Percentiles rank a stretch among this genome's conserved stretches.
These are phyloP conservation scores for Umbilicus rupestris DNA, from an alignment of 164 flowering plant species.

Conservation along the genomic window DNA sequence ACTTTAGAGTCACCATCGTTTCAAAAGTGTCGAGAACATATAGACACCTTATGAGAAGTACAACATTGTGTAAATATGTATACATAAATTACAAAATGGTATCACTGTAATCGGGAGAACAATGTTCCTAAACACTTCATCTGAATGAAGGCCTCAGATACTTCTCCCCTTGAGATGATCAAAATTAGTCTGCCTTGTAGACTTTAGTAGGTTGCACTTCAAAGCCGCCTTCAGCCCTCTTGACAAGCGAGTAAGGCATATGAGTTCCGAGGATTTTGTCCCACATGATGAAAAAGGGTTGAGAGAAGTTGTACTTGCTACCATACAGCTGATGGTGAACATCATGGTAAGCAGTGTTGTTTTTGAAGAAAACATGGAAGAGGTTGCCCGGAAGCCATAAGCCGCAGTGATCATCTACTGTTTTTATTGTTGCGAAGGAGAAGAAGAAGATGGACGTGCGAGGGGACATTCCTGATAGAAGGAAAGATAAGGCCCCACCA, in stretches of 20 bases:
- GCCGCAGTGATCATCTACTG: constrained; percentile 96
- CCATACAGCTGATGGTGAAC: constrained; percentile 94
- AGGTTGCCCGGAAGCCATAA: constrained; percentile 88
- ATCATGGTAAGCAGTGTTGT: constrained; percentile 94
- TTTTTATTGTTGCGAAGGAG: constrained; percentile 88
- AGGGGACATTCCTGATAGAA: constrained; percentile 92
- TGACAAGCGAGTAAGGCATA: constrained; percentile 84
- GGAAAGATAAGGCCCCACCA: constrained; percentile 86
- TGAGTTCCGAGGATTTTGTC: constrained; percentile 85
- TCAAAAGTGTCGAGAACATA: not conserved
- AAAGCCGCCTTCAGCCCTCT: constrained; percentile 59
- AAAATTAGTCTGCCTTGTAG: not conserved
- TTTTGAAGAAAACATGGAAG: constrained; percentile 68
- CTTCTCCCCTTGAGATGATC: not conserved
- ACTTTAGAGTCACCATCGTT: not conserved
- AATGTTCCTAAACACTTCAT: not conserved
- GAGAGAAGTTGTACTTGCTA: constrained; percentile 85
- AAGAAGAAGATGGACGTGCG: constrained; percentile 84
- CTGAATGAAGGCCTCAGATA: not conserved
- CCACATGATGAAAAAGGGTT: constrained; percentile 91
- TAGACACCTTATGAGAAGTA: not conserved
- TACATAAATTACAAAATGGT: not conserved
- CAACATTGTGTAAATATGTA: not conserved
- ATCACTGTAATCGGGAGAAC: not conserved
- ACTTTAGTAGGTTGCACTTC: not conserved